Evolutionary conservation across 495 filamentous ascomycete species (phyloP).

Genomic region (Tuber borchii): DNA sequence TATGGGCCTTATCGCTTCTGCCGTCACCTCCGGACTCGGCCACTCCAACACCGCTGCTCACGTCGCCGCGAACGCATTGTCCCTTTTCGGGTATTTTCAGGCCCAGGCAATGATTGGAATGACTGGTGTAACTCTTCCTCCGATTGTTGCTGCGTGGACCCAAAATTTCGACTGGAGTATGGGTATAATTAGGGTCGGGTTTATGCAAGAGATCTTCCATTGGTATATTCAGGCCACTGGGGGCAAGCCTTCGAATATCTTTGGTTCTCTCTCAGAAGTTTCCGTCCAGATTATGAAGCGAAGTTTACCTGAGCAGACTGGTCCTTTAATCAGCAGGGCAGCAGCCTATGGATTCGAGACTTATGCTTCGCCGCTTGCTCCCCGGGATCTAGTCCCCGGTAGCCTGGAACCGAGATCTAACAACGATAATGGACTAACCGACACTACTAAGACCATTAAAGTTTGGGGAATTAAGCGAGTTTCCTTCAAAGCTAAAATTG

Average conservation of each 20-base stretch:
- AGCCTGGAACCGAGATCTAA: constrained; percentile 48
- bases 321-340: constrained; percentile 21
- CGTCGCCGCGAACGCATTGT: constrained; percentile 85
- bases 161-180: constrained; percentile 99
- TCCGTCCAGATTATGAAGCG: constrained; percentile 85
- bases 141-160: constrained; percentile 87
- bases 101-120: constrained; percentile 93
- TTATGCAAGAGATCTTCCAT: constrained; percentile 80
- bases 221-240: constrained; percentile 97
- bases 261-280: constrained; percentile 63
- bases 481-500: constrained; percentile 76
- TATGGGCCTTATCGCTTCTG: constrained; percentile 73
- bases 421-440: constrained; percentile 40
- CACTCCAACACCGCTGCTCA: constrained; percentile 97
- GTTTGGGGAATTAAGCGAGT: constrained; percentile 86
- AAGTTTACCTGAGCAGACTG: constrained; percentile 44
- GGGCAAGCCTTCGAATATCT: constrained; percentile 72
- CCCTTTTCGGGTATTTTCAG: constrained; percentile 93
- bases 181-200: constrained; percentile 85
- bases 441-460: constrained; percentile 52
- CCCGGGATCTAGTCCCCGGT: not conserved
- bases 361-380: constrained; percentile 11
- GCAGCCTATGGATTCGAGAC: constrained; percentile 35
- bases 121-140: constrained; percentile 75
- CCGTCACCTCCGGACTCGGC: constrained; percentile 71